Evolutionary conservation across 495 filamentous ascomycete species (phyloP).

Genomic region (Xylaria intraflava): DNA sequence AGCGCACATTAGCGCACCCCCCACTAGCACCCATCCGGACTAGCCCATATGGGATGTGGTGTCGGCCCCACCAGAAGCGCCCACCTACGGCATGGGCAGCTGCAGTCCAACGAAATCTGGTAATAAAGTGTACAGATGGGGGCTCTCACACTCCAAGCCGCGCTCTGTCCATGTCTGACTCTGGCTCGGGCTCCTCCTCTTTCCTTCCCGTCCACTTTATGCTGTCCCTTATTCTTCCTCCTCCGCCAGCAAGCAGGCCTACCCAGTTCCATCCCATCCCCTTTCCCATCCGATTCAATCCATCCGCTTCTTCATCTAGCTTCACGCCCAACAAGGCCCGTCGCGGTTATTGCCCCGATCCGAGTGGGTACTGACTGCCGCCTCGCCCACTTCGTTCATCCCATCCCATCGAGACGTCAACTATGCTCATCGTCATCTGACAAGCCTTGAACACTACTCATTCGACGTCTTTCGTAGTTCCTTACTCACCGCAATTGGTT

Average conservation of each 20-base stretch:
- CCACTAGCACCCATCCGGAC: too few species aligned
- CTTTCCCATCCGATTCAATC: constrained; percentile 7
- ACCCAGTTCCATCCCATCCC: constrained; percentile 12
- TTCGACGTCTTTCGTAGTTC: constrained; percentile 12
- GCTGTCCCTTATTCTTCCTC: constrained; percentile 23
- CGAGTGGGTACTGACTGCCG: not conserved
- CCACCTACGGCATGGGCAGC: constrained; percentile 7
- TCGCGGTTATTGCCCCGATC: not conserved
- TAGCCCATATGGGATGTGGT: too few species aligned
- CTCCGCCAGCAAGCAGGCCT: constrained; percentile 11
- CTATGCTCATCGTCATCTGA: constrained; percentile 19
- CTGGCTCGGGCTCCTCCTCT: not conserved
- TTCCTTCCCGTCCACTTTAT: not conserved
- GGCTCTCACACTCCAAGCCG: constrained; percentile 2
- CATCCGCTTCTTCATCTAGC: not conserved
- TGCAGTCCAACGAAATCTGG: constrained; percentile 14
- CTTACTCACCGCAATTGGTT: constrained; percentile 4
- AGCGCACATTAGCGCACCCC: too few species aligned
- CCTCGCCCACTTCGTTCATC: not conserved
- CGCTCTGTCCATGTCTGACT: not conserved
- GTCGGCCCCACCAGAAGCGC: not conserved
- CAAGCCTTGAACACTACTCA: constrained; percentile 6
- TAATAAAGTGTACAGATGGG: constrained; percentile 4
- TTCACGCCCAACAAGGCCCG: not conserved
- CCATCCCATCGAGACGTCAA: constrained; percentile 3